These are phyloP conservation scores for Leptodermis oblonga DNA, from an alignment of 257 asterid genomes.

Conservation along the genomic window DNA sequence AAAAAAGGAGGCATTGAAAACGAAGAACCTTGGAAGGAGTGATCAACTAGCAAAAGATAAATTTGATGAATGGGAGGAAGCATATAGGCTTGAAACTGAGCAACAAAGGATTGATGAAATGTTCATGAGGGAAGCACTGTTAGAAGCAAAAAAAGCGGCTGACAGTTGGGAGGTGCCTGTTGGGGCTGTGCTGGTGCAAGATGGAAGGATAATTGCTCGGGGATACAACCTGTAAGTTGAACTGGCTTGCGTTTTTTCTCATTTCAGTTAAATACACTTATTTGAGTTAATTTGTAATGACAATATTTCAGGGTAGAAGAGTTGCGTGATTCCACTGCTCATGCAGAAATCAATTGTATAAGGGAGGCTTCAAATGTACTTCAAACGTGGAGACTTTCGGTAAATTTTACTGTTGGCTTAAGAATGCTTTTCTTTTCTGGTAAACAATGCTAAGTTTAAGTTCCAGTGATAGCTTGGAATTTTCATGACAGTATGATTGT, in stretches of 20 bases:
- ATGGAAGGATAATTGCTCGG: conserved; percentile 88
- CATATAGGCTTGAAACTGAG: conserved; percentile 61
- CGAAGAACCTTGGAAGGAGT: conserved; percentile 51
- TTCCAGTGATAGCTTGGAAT: background rate
- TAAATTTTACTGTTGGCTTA: conserved; percentile 26
- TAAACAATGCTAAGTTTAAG: background rate
- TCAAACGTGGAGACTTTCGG: conserved; percentile 93
- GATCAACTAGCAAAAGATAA: conserved; percentile 63
- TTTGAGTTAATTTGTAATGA: conserved; percentile 8
- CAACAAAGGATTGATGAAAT: conserved; percentile 71
- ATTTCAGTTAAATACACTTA: conserved; percentile 12
- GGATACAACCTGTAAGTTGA: conserved; percentile 89
- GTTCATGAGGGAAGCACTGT: conserved; percentile 91
- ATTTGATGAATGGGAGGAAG: conserved; percentile 95
- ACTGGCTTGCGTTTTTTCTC: conserved; percentile 4
- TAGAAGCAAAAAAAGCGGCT: conserved; percentile 93
- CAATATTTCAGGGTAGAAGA: conserved; percentile 80
- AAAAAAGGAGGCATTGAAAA: conserved; percentile 35
- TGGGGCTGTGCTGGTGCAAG: conserved; percentile 89
- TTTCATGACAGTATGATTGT: background rate
- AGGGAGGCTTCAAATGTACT: conserved; percentile 81
- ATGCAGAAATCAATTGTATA: conserved; percentile 96
- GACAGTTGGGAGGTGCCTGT: conserved; percentile 98
- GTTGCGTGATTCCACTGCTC: conserved; percentile 95
- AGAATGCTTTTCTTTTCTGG: conserved; percentile 2